These are phyloP conservation scores for Pseudotsuga menziesii DNA, from an alignment of 75 land plant genomes.

Conservation along the genomic window DNA sequence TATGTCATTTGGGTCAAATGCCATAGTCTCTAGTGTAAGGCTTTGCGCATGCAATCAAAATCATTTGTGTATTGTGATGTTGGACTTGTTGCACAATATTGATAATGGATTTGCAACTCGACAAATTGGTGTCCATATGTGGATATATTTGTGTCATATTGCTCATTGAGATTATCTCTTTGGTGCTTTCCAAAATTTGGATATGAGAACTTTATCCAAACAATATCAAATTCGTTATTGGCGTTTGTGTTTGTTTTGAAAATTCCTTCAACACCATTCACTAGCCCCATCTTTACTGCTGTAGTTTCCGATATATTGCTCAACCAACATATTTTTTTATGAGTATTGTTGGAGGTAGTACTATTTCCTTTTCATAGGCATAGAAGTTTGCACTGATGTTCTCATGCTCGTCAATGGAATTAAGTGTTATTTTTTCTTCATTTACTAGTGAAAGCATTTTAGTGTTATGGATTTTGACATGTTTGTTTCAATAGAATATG, in stretches of 20 bases:
- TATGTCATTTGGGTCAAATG: background rate
- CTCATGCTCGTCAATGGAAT: background rate
- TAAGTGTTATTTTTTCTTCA: background rate
- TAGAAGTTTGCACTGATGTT: background rate
- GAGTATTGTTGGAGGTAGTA: no score
- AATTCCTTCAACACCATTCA: background rate
- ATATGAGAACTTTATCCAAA: background rate
- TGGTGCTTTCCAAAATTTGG: background rate
- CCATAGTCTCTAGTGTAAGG: background rate
- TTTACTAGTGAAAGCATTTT: background rate
- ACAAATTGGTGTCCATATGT: background rate
- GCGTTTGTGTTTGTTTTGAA: background rate
- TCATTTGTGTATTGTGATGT: background rate
- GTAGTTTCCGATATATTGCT: background rate
- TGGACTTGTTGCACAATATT: background rate
- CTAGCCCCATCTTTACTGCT: background rate
- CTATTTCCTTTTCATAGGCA: background rate
- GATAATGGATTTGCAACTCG: background rate
- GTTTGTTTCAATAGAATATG: no score
- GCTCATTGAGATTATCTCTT: background rate
- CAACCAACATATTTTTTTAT: background rate
- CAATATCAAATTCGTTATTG: background rate
- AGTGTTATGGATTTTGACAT: background rate
- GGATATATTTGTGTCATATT: no score
- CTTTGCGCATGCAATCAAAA: background rate